Base-by-base conservation (phyloP, 768 basidiomycete genomes). In the Kwoniella dendrophila region DNA sequence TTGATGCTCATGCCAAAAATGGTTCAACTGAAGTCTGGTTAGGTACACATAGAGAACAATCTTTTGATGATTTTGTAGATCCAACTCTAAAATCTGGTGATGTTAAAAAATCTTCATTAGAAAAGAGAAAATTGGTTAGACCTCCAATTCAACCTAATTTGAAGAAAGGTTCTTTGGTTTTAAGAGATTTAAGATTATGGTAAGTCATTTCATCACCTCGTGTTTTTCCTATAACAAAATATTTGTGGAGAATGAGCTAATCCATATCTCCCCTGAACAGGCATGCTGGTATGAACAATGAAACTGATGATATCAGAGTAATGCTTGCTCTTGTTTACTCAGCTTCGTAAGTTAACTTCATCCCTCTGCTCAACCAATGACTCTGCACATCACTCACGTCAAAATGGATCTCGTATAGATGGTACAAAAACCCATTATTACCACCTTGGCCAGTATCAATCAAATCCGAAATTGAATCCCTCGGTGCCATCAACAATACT, bases 1-100 rank as follows among this genome's bases (percentile, higher is more conserved):
- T 64, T 36, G 63, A 64, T 34, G 56, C 52, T 6, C 52, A 38
- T 14, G 47, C 63, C 22, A 38, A 54, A 36, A 64, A 64, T 51
- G 63, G 63, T n/a, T 51, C 63, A 14, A 64, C 63, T 3, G 63
- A 64, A n/a, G 10, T 64, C 44, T 64, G 63, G 63, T 32, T 64
- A 38, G 63, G 63, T 5, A 59, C 56, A 24, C 38, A 58, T 26
- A 47, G 27, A 22, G 26, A 40, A 16, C 44, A 53, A n/a, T 27
- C 59, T 40, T 54, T 51, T 41, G 43, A 43, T 12, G 56, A 57
- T 45, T 44, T 47, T n/a, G 56, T 53, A 32, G 51, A n/a, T n/a
- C n/a, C n/a, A n/a, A n/a, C 38, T 14, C 3, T 47, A 26, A 45
- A 41, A n/a, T 36, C 52, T 16, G 51, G 59, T 16, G 54, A 40